These are phyloP conservation scores for Paecilomyces formosus DNA, from an alignment of 2,329 filamentous ascomycete genomes.

Conservation along the genomic window DNA sequence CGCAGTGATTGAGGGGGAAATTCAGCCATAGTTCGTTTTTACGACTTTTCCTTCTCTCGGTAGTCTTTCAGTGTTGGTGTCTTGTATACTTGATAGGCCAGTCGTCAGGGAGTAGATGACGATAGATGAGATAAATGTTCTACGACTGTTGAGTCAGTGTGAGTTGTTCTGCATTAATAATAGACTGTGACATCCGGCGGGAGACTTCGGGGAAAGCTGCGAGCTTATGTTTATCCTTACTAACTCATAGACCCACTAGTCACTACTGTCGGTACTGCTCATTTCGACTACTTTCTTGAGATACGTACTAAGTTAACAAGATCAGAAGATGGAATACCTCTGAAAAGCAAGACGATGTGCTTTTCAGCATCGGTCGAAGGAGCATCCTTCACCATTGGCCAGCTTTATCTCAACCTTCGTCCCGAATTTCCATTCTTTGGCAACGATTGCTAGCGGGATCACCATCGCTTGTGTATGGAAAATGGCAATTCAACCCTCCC, in stretches of 20 bases:
- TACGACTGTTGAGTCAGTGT: not conserved
- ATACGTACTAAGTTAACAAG: not conserved
- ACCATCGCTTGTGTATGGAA: not conserved
- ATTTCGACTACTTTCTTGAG: not conserved
- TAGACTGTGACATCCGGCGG: not conserved
- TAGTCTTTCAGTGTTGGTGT: no score
- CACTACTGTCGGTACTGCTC: not conserved
- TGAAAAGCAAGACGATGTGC: not conserved
- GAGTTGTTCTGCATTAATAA: not conserved
- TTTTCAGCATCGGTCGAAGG: not conserved
- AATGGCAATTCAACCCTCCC: not conserved
- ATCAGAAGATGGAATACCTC: not conserved
- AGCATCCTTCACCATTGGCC: not conserved
- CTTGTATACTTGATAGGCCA: no score
- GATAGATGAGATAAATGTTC: no score
- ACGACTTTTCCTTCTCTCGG: not conserved
- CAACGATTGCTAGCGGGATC: not conserved
- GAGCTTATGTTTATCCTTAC: not conserved
- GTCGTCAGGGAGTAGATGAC: no score
- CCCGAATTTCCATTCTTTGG: not conserved
- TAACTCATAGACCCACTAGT: not conserved
- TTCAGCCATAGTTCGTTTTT: slow-evolving; percentile 11
- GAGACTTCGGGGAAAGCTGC: not conserved
- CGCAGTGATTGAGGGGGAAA: slow-evolving; percentile 31
- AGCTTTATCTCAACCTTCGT: not conserved